A percentile compares a stretch with the other conserved stretches of the same genome.
These are phyloP conservation scores for Sporothrix brasiliensis DNA, from an alignment of 2,329 filamentous ascomycete species.

Conservation along the genomic window DNA sequence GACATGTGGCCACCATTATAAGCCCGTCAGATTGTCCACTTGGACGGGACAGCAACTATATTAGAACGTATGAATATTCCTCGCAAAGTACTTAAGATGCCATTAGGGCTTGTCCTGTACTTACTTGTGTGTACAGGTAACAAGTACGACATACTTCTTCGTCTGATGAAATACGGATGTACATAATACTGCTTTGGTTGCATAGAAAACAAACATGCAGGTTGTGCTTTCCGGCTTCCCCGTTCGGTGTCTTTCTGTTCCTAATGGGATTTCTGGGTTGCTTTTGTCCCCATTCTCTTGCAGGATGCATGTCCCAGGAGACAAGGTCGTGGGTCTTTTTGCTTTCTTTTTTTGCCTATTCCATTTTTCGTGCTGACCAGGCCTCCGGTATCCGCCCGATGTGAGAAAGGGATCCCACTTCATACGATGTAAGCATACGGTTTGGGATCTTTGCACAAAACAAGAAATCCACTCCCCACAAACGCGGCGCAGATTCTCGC, in stretches of 20 bases:
- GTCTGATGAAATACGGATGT: background rate
- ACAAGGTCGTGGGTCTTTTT: background rate
- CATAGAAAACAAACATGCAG: background rate
- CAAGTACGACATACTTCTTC: background rate
- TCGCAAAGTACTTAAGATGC: too few relatives aligned
- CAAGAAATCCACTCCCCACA: background rate
- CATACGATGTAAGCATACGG: background rate
- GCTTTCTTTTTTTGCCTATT: background rate
- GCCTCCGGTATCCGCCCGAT: conserved; percentile 3
- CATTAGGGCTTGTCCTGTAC: too few relatives aligned
- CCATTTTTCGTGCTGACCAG: conserved; percentile 9
- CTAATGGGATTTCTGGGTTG: conserved; percentile 8
- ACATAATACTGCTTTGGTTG: background rate
- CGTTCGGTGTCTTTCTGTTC: conserved; percentile 3
- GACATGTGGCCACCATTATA: background rate
- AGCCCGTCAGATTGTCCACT: conserved; percentile 7
- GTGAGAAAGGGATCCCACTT: background rate
- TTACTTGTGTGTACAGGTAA: background rate
- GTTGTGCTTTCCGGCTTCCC: conserved; percentile 22
- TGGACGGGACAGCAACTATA: background rate
- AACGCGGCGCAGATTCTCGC: background rate
- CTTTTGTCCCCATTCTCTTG: conserved; percentile 3
- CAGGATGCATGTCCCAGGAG: conserved; percentile 27
- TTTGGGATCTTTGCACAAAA: background rate
- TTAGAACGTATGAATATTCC: background rate